Evolutionary conservation across 441 rosid genomes (phyloP).

Genomic region (Omphalea diandra): DNA sequence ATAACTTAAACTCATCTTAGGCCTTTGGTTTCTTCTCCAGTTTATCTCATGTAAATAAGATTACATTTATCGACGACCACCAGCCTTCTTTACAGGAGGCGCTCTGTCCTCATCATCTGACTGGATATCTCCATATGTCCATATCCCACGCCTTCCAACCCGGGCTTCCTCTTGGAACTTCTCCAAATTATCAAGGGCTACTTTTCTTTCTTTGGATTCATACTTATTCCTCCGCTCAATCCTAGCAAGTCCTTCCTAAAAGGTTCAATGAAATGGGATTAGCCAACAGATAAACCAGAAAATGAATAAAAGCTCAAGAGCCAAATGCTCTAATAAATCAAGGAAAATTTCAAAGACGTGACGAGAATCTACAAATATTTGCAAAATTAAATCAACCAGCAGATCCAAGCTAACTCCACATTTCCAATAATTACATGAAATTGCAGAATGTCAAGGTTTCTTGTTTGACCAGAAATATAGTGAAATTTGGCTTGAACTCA

Average conservation of each 20-base stretch:
- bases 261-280: constrained; percentile 1
- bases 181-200: constrained; percentile 74
- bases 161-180: constrained; percentile 83
- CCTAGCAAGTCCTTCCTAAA: constrained; percentile 91
- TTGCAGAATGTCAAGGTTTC: background rate
- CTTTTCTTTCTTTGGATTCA: constrained; percentile 68
- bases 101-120: constrained; percentile 87
- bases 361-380: background rate
- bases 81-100: constrained; percentile 58
- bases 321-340: background rate
- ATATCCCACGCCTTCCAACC: constrained; percentile 65
- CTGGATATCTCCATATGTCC: constrained; percentile 92
- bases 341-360: background rate
- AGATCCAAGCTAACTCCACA: no score
- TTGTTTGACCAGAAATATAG: background rate
- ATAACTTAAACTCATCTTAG: constrained; percentile 26
- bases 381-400: background rate
- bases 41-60: constrained; percentile 10
- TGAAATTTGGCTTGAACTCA: background rate
- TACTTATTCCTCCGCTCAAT: constrained; percentile 80
- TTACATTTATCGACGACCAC: constrained; percentile 51
- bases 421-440: background rate
- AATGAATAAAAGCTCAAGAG: background rate
- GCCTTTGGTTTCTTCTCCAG: background rate
- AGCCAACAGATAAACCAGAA: background rate